These are phyloP conservation scores for Citeromyces hawaiiensis DNA, from an alignment of 1,139 yeast species.

Conservation along the genomic window DNA sequence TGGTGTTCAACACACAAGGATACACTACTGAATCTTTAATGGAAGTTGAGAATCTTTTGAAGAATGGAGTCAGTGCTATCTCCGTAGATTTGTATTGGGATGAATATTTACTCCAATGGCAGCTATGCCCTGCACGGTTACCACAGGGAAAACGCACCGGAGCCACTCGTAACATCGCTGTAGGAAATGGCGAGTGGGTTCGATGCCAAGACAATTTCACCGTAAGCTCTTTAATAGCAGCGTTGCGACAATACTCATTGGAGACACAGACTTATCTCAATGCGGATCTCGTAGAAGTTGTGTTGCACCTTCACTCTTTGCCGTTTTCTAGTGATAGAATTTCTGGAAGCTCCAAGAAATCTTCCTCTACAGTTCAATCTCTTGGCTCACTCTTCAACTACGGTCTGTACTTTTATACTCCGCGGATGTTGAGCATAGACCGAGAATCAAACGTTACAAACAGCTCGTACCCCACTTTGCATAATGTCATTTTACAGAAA, in stretches of 20 bases:
- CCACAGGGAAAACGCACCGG: neutral
- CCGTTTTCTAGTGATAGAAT: conserved; percentile 1
- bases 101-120: conserved; percentile 38
- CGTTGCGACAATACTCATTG: conserved; percentile 24
- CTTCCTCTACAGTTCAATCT: neutral
- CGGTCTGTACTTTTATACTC: neutral
- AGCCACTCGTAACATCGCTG: neutral
- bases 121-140: conserved; percentile 47
- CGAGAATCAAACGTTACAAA: neutral
- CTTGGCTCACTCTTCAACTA: neutral
- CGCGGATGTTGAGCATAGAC: neutral
- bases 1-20: conserved; percentile 37
- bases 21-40: conserved; percentile 31
- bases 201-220: conserved; percentile 17
- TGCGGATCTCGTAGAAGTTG: conserved; percentile 38
- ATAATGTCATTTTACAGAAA: conserved; percentile 26
- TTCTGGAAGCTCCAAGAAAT: neutral
- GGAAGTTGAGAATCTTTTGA: conserved; percentile 24
- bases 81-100: conserved; percentile 60
- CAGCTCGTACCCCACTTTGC: conserved; percentile 27
- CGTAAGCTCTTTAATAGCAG: conserved; percentile 22
- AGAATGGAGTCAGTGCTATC: conserved; percentile 37
- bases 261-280: conserved; percentile 42
- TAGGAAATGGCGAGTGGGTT: neutral
- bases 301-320: conserved; percentile 28